Conservation (phyloP, 495 filamentous ascomycete genomes). For the Aspergillus mulundensis region DNA sequence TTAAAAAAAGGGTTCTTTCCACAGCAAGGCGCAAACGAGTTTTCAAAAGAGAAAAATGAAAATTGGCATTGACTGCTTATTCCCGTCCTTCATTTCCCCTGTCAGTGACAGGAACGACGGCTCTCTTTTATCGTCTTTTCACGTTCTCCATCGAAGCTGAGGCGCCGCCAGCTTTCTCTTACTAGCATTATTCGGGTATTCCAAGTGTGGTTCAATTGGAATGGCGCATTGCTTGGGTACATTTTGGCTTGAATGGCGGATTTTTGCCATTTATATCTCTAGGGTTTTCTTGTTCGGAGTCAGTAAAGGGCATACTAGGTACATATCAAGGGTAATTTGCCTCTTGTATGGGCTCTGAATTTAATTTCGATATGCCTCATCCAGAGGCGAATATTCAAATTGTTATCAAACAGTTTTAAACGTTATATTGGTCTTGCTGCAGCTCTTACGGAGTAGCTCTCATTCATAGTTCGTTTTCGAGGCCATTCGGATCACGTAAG, state of each 20-base stretch:
- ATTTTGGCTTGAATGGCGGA: neutral
- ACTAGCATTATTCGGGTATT: neutral
- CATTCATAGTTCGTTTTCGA: too few relatives aligned
- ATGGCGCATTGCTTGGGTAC: neutral
- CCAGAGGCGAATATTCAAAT: neutral
- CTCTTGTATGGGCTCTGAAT: neutral
- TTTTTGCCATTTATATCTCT: slow-evolving; percentile 3
- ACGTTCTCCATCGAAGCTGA: neutral
- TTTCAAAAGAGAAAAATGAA: slow-evolving; percentile 13
- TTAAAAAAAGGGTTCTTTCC: slow-evolving; percentile 11
- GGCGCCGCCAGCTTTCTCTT: neutral
- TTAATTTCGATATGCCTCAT: neutral
- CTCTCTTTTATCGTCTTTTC: neutral
- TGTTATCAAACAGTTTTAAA: neutral
- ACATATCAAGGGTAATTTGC: neutral
- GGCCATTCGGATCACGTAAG: slow-evolving; percentile 12
- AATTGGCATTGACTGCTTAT: slow-evolving; percentile 15
- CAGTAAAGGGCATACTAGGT: neutral
- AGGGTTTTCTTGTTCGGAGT: neutral
- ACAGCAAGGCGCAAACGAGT: slow-evolving; percentile 11
- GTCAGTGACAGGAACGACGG: neutral
- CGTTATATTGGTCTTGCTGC: neutral
- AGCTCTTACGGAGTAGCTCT: too few relatives aligned
- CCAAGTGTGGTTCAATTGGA: neutral
- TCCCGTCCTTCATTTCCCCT: neutral